Base-by-base conservation (phyloP, 2,329 filamentous ascomycete genomes). In the Claviceps sorghi region DNA sequence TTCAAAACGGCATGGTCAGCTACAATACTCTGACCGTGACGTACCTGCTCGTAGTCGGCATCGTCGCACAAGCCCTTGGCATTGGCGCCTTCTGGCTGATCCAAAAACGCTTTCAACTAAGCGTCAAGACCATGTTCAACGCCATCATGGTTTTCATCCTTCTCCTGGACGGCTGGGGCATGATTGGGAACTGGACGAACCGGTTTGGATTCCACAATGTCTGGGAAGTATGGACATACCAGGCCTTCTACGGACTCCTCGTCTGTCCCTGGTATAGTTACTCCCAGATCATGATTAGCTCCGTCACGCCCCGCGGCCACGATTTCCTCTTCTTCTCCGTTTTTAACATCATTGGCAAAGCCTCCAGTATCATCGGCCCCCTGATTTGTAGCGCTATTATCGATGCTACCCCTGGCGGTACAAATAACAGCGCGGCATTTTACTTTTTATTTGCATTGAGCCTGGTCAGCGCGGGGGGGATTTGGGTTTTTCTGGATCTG, bases 221-320 rank as follows among this genome's bases (percentile, higher is more conserved):
- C 21, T 73, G 71, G 71, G 71, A 73, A 54, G 59, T 73, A 26
- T 73, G 71, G 70, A 49, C 70, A 0, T 72, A 72, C 55, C 70
- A 73, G 56, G 65, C 64, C 9, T 82, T 80, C 57, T 85, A 84
- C 58, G 82, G 82, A 0, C 68, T 86, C 1, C 74, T 84, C 47
- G 78, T 84, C 7, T 83, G 81, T 56, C 81, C 82, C 0, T 85
- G 81, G 81, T 85, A 84, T 64, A 80, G 77, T 48, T 86, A 86
- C 64, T 79, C 75, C 0, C 82, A 85, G 61, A 84, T 82, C 59
- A 82, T 86, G 75, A 86, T 86, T 57, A 79, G 76, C 2, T 82
- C 84, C 58, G 80, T 86, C 2, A 84, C 81, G 0, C 82, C 82
- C 0, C 72, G 79, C 6, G 82, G 82, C 40, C 80, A 84, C 59